Evolutionary conservation across 768 basidiomycete species (phyloP).

Genomic region (Rubroboletus pulcherrimus): DNA sequence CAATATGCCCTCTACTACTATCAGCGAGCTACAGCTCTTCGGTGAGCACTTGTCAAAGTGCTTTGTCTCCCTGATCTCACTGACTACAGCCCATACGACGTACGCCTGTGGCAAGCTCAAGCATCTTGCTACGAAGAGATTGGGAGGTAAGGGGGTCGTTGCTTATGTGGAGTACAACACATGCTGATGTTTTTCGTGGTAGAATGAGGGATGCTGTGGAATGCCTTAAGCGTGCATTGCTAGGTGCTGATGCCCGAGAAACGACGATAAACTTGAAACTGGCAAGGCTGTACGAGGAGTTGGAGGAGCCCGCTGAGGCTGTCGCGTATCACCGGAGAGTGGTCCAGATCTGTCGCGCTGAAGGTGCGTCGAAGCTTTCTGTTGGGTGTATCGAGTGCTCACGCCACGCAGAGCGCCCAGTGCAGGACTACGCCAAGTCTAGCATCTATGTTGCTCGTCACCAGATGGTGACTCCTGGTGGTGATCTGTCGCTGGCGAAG

Average conservation of each 20-base stretch:
- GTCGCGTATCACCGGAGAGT: slow-evolving; percentile 79
- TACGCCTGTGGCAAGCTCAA: slow-evolving; percentile 93
- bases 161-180: not conserved
- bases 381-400: slow-evolving; percentile 7
- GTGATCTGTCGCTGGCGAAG: slow-evolving; percentile 66
- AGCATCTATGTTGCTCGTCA: slow-evolving; percentile 80
- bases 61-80: slow-evolving; percentile 1
- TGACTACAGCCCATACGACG: slow-evolving; percentile 79
- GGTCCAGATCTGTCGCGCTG: slow-evolving; percentile 56
- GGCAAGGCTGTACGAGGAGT: slow-evolving; percentile 63
- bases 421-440: slow-evolving; percentile 81
- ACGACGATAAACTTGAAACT: slow-evolving; percentile 69
- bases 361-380: slow-evolving; percentile 37
- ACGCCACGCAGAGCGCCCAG: slow-evolving; percentile 48
- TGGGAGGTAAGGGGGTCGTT: slow-evolving; percentile 52
- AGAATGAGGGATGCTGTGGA: slow-evolving; percentile 88
- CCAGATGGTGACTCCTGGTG: slow-evolving; percentile 58
- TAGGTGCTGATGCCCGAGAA: slow-evolving; percentile 75
- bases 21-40: slow-evolving; percentile 88
- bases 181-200: slow-evolving; percentile 8
- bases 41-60: slow-evolving; percentile 42
- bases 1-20: slow-evolving; percentile 96
- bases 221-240: slow-evolving; percentile 86
- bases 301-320: slow-evolving; percentile 66
- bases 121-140: slow-evolving; percentile 93